phyloP scores from a whole-genome alignment of 2,329 filamentous ascomycete species.

The Orbilia brochopaga region DNA sequence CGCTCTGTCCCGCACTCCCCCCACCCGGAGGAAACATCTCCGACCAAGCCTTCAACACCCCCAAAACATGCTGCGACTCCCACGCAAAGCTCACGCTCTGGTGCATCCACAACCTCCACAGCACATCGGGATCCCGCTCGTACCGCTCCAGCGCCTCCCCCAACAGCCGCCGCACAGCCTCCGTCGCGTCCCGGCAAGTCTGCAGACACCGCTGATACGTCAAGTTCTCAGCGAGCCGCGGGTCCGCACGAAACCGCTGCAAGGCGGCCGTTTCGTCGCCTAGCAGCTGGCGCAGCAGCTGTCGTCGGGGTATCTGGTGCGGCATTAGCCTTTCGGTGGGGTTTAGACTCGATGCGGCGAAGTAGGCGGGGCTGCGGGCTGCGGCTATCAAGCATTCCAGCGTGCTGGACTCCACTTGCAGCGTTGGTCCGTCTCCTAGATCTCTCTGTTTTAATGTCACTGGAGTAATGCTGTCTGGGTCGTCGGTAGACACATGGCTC shows the following conservation, averaged over 20 bases:
- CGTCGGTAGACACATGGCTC: too few relatives aligned
- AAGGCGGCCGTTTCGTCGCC: not conserved
- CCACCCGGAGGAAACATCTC: too few relatives aligned
- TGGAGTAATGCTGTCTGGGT: too few relatives aligned
- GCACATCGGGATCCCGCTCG: conserved; percentile 9
- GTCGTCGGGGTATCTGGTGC: too few relatives aligned
- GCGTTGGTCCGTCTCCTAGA: not conserved
- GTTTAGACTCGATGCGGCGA: not conserved
- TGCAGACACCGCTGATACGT: not conserved
- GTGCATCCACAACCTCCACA: conserved; percentile 18
- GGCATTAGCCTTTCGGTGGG: too few relatives aligned
- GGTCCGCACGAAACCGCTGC: not conserved
- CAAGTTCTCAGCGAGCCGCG: not conserved
- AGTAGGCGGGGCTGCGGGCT: not conserved
- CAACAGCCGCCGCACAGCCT: too few relatives aligned
- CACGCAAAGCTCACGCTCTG: conserved; percentile 5
- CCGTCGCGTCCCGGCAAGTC: too few relatives aligned
- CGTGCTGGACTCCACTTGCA: conserved; percentile 6
- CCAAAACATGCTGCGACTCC: conserved; percentile 1
- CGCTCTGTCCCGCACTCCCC: too few relatives aligned
- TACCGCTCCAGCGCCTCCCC: conserved; percentile 4
- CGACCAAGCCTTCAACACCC: not conserved
- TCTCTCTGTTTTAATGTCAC: too few relatives aligned
- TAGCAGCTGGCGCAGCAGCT: too few relatives aligned
- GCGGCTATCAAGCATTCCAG: conserved; percentile 7